Conservation (phyloP, 805 yeast species). For the Cyberlindnera mycetangii region DNA sequence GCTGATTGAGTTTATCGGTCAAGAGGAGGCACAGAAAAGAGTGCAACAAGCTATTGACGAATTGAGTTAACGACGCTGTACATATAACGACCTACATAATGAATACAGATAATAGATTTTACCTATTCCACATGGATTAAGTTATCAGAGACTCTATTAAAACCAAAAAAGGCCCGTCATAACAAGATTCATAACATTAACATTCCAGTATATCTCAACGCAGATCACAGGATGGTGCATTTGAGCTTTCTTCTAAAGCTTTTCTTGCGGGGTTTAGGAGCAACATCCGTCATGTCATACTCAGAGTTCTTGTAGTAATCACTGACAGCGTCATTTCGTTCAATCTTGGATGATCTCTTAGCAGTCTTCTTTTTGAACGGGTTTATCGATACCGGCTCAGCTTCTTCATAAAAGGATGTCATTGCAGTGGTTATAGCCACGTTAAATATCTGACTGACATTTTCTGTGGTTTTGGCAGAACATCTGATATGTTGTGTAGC, state of each 20-base stretch:
- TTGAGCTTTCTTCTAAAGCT: slow-evolving; percentile 10
- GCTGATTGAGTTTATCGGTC: slow-evolving; percentile 54
- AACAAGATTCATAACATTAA: no score
- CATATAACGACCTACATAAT: no score
- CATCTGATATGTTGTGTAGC: slow-evolving; percentile 76
- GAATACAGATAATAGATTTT: not conserved
- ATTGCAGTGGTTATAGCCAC: slow-evolving; percentile 40
- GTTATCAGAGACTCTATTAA: no score
- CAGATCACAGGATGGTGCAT: slow-evolving; percentile 8
- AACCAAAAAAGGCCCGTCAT: not conserved
- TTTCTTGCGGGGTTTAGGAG: slow-evolving; percentile 2
- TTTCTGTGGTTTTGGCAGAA: slow-evolving; percentile 68
- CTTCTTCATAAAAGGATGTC: slow-evolving; percentile 11
- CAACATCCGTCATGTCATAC: slow-evolving; percentile 14
- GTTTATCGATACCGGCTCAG: slow-evolving; percentile 7
- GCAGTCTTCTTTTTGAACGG: slow-evolving; percentile 11
- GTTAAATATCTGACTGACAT: slow-evolving; percentile 67
- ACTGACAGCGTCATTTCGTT: slow-evolving; percentile 4
- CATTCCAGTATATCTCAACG: not conserved
- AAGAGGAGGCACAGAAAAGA: slow-evolving; percentile 32
- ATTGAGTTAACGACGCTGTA: not conserved
- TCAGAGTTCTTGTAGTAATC: slow-evolving; percentile 20
- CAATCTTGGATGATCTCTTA: slow-evolving; percentile 3
- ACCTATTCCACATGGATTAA: no score
- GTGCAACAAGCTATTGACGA: slow-evolving; percentile 23